Conservation (phyloP, 495 filamentous ascomycete species). For the Sphaerosporella brunnea region DNA sequence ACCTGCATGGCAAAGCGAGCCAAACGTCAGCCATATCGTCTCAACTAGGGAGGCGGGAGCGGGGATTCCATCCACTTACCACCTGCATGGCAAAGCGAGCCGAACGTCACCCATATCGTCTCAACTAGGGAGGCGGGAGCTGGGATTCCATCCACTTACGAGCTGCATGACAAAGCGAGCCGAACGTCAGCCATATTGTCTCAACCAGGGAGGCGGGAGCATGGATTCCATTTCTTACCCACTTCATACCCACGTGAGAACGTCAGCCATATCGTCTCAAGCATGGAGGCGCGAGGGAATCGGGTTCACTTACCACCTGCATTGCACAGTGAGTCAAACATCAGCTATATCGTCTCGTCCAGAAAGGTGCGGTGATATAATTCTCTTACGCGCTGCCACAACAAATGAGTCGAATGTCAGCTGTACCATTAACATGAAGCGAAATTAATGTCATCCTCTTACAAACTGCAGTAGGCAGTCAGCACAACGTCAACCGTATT, state of each 20-base stretch:
- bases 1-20: not conserved
- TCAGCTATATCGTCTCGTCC: not conserved
- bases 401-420: not conserved
- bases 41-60: not conserved
- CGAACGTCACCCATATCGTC: not conserved
- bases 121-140: not conserved
- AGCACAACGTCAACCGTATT: not conserved
- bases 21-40: slow-evolving; percentile 1
- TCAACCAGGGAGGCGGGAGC: not conserved
- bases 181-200: not conserved
- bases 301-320: not conserved
- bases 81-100: not conserved
- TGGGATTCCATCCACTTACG: not conserved
- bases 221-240: not conserved
- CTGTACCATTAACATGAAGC: not conserved
- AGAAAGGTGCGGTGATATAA: not conserved
- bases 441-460: not conserved
- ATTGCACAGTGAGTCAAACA: not conserved
- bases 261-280: not conserved
- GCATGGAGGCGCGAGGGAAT: not conserved
- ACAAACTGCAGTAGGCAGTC: not conserved
- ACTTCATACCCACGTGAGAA: not conserved
- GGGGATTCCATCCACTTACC: not conserved
- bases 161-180: not conserved
- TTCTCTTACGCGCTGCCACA: not conserved